Conservation (phyloP, 176 grass and related monocot genomes). For the Bothriochloa decipiens region DNA sequence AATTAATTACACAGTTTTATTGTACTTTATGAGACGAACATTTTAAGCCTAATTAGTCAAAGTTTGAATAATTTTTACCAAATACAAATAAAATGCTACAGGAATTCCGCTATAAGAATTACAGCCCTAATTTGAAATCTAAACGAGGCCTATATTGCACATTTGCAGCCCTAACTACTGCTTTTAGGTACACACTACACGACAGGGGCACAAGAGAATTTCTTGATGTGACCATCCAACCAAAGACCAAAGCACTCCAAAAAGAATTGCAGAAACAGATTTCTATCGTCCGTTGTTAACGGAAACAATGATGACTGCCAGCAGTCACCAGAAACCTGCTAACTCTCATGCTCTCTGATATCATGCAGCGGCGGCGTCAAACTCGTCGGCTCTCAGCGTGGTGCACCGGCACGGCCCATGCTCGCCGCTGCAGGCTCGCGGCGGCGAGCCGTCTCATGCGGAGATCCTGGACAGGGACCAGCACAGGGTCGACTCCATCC, state of each 20-base stretch:
- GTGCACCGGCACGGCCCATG: constrained; percentile 73
- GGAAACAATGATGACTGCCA: background rate
- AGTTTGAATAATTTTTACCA: no score
- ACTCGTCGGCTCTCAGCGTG: constrained; percentile 44
- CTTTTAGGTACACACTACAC: constrained; percentile 19
- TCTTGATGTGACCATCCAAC: constrained; percentile 30
- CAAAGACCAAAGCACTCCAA: background rate
- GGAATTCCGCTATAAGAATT: no score
- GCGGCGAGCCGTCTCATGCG: constrained; percentile 16
- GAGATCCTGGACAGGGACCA: constrained; percentile 65
- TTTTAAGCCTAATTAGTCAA: no score
- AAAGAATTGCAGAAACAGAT: background rate
- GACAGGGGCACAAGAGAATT: background rate
- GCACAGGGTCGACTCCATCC: constrained; percentile 56
- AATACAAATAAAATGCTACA: no score
- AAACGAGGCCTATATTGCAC: background rate
- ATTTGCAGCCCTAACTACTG: background rate
- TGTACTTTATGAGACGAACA: no score
- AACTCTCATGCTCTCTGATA: background rate
- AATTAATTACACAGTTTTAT: no score
- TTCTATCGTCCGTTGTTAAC: background rate
- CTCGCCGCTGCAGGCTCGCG: constrained; percentile 39
- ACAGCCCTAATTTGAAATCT: no score
- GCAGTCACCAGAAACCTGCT: background rate
- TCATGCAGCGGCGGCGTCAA: constrained; percentile 26